Conservation (phyloP, 1,284 basidiomycete species). For the Spongispora temasekensis region DNA sequence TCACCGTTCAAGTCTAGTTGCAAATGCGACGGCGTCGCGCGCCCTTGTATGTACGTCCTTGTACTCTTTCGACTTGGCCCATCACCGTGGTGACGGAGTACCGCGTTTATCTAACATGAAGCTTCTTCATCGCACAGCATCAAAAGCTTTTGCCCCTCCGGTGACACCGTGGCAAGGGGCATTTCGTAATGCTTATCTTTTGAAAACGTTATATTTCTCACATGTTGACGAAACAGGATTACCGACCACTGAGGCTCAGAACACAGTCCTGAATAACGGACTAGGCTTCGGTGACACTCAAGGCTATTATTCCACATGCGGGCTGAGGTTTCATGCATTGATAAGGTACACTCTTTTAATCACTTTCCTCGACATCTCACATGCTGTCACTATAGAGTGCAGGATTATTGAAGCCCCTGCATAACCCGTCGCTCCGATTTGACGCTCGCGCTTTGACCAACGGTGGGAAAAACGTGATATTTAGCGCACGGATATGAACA, state of each 20-base stretch:
- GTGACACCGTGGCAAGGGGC: conserved; percentile 20
- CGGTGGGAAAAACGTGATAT: not conserved
- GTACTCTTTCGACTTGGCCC: not conserved
- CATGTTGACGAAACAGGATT: not conserved
- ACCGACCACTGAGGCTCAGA: conserved; percentile 1
- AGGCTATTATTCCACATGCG: too few relatives aligned
- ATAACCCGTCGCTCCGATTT: too few relatives aligned
- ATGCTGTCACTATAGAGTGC: too few relatives aligned
- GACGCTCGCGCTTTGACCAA: too few relatives aligned
- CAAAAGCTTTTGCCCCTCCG: conserved; percentile 21
- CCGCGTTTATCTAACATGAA: conserved; percentile 17
- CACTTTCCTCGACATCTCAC: too few relatives aligned
- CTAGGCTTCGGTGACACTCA: too few relatives aligned
- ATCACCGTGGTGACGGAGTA: conserved; percentile 8
- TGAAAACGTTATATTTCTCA: not conserved
- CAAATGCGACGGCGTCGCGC: not conserved
- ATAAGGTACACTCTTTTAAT: too few relatives aligned
- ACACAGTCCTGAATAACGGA: too few relatives aligned
- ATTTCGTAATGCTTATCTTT: conserved; percentile 22
- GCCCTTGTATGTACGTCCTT: conserved; percentile 5
- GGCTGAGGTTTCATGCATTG: too few relatives aligned
- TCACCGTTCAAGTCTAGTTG: not conserved
- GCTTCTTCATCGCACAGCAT: conserved; percentile 25
- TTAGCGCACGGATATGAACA: conserved; percentile 1
- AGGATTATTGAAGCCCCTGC: too few relatives aligned